Conservation (phyloP, 192 early-diverging fungal genomes). For the Backusella circina region DNA sequence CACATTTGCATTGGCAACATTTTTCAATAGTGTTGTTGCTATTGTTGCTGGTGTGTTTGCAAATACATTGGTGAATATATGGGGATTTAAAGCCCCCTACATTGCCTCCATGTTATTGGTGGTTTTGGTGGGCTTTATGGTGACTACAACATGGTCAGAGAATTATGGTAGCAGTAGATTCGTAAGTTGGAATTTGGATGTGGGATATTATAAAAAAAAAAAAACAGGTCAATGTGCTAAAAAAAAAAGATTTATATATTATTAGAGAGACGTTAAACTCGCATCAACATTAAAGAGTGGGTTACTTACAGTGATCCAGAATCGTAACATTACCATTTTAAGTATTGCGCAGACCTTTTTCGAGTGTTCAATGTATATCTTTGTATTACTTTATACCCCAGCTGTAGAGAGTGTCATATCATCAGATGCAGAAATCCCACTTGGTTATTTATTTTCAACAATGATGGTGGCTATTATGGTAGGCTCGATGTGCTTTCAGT, state of each 20-base stretch:
- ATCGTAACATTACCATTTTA: conserved; percentile 41
- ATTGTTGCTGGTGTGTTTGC: conserved; percentile 64
- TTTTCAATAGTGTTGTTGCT: conserved; percentile 69
- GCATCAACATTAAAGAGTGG: conserved; percentile 9
- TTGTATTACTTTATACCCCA: conserved; percentile 58
- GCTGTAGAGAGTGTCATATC: conserved; percentile 38
- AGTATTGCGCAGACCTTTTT: conserved; percentile 58
- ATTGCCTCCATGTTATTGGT: conserved; percentile 53
- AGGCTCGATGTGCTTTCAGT: conserved; percentile 45
- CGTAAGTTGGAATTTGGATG: neutral
- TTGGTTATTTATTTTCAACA: conserved; percentile 51
- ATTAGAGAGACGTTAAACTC: conserved; percentile 4
- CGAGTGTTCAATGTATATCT: conserved; percentile 64
- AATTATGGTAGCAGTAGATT: conserved; percentile 58
- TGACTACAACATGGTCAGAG: conserved; percentile 63
- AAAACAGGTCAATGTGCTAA: neutral
- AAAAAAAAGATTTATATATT: no score
- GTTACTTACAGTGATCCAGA: neutral
- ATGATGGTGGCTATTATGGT: conserved; percentile 55
- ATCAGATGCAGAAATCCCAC: conserved; percentile 23
- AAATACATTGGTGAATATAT: conserved; percentile 52
- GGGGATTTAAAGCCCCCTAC: conserved; percentile 61
- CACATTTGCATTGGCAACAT: conserved; percentile 63
- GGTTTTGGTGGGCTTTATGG: conserved; percentile 42
- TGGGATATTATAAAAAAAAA: no score